A percentile compares a stretch with the other conserved stretches of the same genome.
Evolutionary conservation across 805 yeast genomes (phyloP).

Genomic region (Yamadazyma nakazawae): DNA sequence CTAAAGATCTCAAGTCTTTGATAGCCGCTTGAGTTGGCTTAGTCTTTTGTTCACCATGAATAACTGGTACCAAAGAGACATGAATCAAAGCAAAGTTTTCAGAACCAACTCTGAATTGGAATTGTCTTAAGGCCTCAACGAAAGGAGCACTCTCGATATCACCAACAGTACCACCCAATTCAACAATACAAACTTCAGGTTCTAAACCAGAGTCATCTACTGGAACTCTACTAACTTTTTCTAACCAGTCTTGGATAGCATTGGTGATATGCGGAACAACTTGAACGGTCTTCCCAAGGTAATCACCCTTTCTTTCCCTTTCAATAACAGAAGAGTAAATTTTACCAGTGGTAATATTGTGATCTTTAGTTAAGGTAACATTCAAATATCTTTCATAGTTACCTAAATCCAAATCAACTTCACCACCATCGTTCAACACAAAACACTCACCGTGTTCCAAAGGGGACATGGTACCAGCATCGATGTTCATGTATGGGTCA

Average conservation of each 20-base stretch:
- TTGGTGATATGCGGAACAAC: slow-evolving; percentile 97
- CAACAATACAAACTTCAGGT: slow-evolving; percentile 96
- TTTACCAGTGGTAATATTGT: slow-evolving; percentile 98
- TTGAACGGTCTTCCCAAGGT: slow-evolving; percentile 98
- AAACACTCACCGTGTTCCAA: slow-evolving; percentile 99
- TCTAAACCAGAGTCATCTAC: slow-evolving; percentile 84
- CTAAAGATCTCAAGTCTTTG: slow-evolving; percentile 91
- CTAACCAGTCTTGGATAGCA: slow-evolving; percentile 98
- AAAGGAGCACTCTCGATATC: slow-evolving; percentile 99
- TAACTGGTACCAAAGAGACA: slow-evolving; percentile 95
- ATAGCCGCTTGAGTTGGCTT: slow-evolving; percentile 99
- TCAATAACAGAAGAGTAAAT: slow-evolving; percentile 92
- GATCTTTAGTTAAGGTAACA: slow-evolving; percentile 88
- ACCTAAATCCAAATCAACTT: slow-evolving; percentile 96
- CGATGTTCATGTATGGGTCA: slow-evolving; percentile 98
- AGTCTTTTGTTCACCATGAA: slow-evolving; percentile 98
- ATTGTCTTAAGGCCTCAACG: slow-evolving; percentile 97
- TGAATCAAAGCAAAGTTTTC: slow-evolving; percentile 95
- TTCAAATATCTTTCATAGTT: slow-evolving; percentile 96
- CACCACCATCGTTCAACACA: slow-evolving; percentile 98
- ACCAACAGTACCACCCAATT: slow-evolving; percentile 99
- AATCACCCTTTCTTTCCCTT: slow-evolving; percentile 94
- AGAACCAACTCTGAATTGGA: slow-evolving; percentile 93
- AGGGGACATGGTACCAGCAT: slow-evolving; percentile 99
- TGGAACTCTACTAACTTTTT: slow-evolving; percentile 84